Base-by-base conservation (phyloP, 2,329 filamentous ascomycete genomes). In the Curvularia verruculosa region DNA sequence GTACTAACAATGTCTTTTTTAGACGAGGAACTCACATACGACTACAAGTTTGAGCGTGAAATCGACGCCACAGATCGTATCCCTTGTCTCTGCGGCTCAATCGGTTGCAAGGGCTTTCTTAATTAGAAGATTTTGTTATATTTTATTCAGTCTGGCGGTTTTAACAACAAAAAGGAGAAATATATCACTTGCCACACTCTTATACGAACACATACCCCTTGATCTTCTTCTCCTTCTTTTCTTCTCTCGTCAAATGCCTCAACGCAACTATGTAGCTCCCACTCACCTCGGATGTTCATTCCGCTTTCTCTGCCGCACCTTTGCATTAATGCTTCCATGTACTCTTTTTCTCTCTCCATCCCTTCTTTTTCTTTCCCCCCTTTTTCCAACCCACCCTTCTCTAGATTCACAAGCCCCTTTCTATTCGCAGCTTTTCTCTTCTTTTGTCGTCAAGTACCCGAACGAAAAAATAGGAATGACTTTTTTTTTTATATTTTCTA, bases 31-130 rank as follows among this genome's bases (percentile, higher is more conserved):
- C 87, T 99, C 76, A 99, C 95, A 2, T 99, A 99, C 81, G 95
- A 99, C 82, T 99, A 99, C 85, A 99, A 99, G 79, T 99, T 99
- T 77, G 95, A 99, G 81, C 90, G 95, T 69, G 95, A 99, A 79
- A 91, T 96, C 72, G 92, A 92, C 71, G 96, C 92, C 67, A 86
- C 92, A 62, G 95, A 99, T 77, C 91, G 95, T 63, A 97, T 99
- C 69, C 95, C 95, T 49, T 99, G 95, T 82, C 87, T 99, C 49
- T 99, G 95, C 78, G 95, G 95, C 58, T 97, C 94, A 41, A 87
- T 93, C 28, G 92, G 92, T 46, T 99, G 95, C 83, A 99, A 99
- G 83, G 95, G 95, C 63, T 99, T 98, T 82, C 91, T 99, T 79
- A 99, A 99, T 80, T 99, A 84, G 86, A 61, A 59, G 39, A 50